phyloP scores from a whole-genome alignment of 1,139 yeast genomes.

The Saccharomyces hybrid region DNA sequence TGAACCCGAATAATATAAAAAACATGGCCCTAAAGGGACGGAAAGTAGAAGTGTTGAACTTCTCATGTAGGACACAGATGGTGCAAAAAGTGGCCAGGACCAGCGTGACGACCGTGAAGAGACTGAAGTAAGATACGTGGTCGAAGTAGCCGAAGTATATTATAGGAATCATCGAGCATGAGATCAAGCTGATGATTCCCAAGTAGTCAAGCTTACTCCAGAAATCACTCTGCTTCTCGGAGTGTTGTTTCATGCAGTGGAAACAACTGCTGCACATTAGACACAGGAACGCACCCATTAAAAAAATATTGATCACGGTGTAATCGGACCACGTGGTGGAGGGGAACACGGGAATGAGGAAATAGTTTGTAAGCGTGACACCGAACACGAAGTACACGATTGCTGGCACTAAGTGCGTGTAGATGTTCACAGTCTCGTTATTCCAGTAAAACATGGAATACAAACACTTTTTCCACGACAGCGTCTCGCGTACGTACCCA shows the following conservation, averaged over 20 bases:
- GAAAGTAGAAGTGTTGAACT: constrained; percentile 59
- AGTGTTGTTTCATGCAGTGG: constrained; percentile 75
- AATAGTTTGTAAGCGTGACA: constrained; percentile 26
- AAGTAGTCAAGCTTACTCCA: constrained; percentile 80
- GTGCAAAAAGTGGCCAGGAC: constrained; percentile 56
- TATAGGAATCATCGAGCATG: constrained; percentile 67
- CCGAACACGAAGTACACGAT: constrained; percentile 33
- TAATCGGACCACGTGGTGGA: constrained; percentile 42
- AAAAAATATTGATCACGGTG: constrained; percentile 37
- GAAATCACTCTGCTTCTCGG: constrained; percentile 44
- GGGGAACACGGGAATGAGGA: constrained; percentile 37
- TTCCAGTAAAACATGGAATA: constrained; percentile 59
- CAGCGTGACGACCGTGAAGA: constrained; percentile 45
- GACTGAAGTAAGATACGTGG: constrained; percentile 35
- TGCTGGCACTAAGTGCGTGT: constrained; percentile 72
- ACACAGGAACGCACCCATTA: constrained; percentile 50
- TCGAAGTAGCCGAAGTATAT: constrained; percentile 63
- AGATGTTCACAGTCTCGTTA: constrained; percentile 77
- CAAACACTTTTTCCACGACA: constrained; percentile 46
- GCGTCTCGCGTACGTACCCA: constrained; percentile 68
- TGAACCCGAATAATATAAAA: constrained; percentile 73
- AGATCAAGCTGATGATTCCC: constrained; percentile 74
- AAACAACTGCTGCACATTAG: constrained; percentile 67
- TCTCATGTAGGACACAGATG: constrained; percentile 54
- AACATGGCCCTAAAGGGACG: constrained; percentile 69